phyloP scores from a whole-genome alignment of 805 yeast genomes.

The Starmerella etchellsii region DNA sequence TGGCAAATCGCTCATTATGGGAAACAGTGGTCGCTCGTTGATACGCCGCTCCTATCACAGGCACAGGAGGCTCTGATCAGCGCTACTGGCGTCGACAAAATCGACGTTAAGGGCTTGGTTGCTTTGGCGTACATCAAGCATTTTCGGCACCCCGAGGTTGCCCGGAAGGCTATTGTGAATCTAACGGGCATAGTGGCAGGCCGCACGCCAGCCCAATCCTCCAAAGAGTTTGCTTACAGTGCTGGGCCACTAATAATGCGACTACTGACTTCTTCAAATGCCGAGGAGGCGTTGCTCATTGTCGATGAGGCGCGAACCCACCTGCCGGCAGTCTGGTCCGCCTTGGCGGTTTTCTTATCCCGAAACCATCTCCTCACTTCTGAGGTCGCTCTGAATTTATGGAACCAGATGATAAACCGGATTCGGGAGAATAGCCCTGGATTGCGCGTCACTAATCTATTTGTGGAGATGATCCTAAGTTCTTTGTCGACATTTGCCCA shows the following conservation, averaged over 20 bases:
- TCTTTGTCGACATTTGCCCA: conserved; percentile 7
- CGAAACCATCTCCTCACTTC: conserved; percentile 17
- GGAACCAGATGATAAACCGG: conserved; percentile 1
- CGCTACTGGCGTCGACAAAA: conserved; percentile 10
- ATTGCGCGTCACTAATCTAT: conserved; percentile 1
- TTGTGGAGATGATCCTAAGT: conserved; percentile 9
- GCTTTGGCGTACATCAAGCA: conserved; percentile 22
- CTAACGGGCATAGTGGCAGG: conserved; percentile 1
- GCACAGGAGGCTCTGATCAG: conserved; percentile 22
- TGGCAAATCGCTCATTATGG: conserved; percentile 25
- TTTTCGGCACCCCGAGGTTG: conserved; percentile 9
- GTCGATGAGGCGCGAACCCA: conserved; percentile 7
- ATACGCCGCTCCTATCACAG: conserved; percentile 16
- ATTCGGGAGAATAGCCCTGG: conserved; percentile 14
- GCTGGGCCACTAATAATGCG: conserved; percentile 10
- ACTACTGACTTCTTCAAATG: conserved; percentile 9
- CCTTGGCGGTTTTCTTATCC: conserved; percentile 16
- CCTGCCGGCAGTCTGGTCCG: conserved; percentile 22
- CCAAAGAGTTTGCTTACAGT: conserved; percentile 13
- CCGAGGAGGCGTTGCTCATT: conserved; percentile 10
- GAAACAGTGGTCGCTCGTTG: conserved; percentile 17
- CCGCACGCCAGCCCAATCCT: conserved; percentile 4
- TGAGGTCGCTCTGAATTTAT: conserved; percentile 12
- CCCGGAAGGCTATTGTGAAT: conserved; percentile 7
- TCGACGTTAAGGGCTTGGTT: conserved; percentile 25